phyloP scores from a whole-genome alignment of 805 yeast genomes.

The Wickerhamomyces alni region DNA sequence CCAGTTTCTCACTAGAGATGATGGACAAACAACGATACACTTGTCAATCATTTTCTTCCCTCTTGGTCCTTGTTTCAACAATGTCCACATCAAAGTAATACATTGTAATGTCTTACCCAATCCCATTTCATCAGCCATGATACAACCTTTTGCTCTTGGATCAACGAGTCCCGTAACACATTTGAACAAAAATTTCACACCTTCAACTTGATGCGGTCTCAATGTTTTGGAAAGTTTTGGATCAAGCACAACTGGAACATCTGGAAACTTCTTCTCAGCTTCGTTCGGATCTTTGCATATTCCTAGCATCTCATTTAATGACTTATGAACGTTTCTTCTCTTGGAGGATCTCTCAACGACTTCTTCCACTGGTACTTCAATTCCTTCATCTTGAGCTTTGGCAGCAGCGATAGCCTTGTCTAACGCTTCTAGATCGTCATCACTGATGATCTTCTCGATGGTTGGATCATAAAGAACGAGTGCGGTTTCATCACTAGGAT shows the following conservation, averaged over 20 bases:
- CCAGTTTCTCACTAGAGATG: constrained; percentile 92
- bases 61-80: constrained; percentile 82
- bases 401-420: constrained; percentile 26
- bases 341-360: constrained; percentile 11
- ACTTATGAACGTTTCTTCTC: constrained; percentile 47
- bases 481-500: constrained; percentile 89
- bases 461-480: constrained; percentile 95
- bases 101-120: constrained; percentile 89
- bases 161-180: constrained; percentile 87
- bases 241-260: constrained; percentile 94
- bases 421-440: constrained; percentile 23
- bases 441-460: constrained; percentile 44
- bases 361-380: constrained; percentile 19
- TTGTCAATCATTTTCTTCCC: constrained; percentile 77
- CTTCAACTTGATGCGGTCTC: constrained; percentile 95
- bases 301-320: constrained; percentile 78
- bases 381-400: constrained; percentile 24
- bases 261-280: constrained; percentile 51
- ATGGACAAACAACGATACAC: constrained; percentile 91
- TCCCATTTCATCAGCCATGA: constrained; percentile 99
- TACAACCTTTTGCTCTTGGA: constrained; percentile 86
- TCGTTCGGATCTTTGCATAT: constrained; percentile 48
- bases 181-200: constrained; percentile 83
- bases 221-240: constrained; percentile 78
- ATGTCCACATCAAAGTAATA: constrained; percentile 86